A percentile compares a stretch with the other conserved stretches of the same genome.
These are phyloP conservation scores for Penicillium ochrochloron DNA, from an alignment of 495 filamentous ascomycete species.

Conservation along the genomic window DNA sequence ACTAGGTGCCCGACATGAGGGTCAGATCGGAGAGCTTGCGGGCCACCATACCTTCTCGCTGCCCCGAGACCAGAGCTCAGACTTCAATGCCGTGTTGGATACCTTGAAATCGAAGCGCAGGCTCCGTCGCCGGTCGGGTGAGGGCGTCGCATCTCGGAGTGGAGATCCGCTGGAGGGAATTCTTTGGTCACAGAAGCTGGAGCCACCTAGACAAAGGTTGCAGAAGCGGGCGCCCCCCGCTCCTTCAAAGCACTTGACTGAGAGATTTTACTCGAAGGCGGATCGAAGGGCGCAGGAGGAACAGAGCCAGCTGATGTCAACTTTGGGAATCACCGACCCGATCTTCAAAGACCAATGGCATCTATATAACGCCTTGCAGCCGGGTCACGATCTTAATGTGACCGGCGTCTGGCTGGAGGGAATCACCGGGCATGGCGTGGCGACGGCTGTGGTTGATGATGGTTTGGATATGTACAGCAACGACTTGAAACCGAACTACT, in stretches of 20 bases:
- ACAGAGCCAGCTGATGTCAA: conserved; percentile 63
- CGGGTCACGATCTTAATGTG: conserved; percentile 93
- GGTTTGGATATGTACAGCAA: conserved; percentile 97
- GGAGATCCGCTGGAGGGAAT: conserved; percentile 72
- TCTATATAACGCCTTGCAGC: conserved; percentile 78
- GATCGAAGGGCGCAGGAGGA: conserved; percentile 55
- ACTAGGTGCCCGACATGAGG: conserved; percentile 82
- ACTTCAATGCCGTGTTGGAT: conserved; percentile 64
- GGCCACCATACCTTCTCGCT: conserved; percentile 87
- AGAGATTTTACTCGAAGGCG: conserved; percentile 26
- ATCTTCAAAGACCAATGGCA: conserved; percentile 97
- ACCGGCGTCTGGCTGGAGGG: conserved; percentile 89
- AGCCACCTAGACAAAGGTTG: conserved; percentile 64
- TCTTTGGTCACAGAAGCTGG: conserved; percentile 82
- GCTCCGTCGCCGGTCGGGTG: conserved; percentile 57
- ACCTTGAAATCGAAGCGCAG: conserved; percentile 60
- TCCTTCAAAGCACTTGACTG: conserved; percentile 27
- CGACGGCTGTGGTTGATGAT: conserved; percentile 93
- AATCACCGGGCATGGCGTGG: conserved; percentile 88
- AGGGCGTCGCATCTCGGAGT: conserved; percentile 43
- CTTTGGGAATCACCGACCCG: conserved; percentile 79
- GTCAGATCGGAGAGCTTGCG: conserved; percentile 75
- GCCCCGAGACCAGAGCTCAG: conserved; percentile 52
- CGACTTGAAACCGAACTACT: conserved; percentile 90
- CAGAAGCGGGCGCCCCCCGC: conserved; percentile 70